A percentile compares a stretch with the other conserved stretches of the same genome.
Conservation (phyloP, 1,284 basidiomycete genomes). For the Erythrobasidium hasegawianum region DNA sequence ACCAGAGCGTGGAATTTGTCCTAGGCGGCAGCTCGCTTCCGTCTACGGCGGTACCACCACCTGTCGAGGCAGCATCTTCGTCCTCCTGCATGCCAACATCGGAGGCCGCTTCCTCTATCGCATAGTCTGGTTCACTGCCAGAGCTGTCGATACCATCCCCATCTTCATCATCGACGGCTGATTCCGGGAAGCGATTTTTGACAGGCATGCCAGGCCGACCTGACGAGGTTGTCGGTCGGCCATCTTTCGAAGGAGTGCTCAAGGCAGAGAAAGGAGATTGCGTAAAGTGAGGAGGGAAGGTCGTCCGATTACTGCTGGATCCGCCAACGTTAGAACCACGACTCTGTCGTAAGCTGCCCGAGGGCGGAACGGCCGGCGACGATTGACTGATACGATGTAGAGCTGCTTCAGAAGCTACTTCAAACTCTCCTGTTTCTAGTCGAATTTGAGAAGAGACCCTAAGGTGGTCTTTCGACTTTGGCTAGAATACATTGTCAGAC, state of each 20-base stretch:
- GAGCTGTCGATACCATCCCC: slow-evolving; percentile 14
- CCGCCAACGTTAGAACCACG: neutral
- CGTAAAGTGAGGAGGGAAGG: neutral
- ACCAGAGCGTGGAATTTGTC: slow-evolving; percentile 2
- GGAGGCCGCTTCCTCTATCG: slow-evolving; percentile 10
- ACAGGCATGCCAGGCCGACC: slow-evolving; percentile 12
- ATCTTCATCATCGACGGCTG: slow-evolving; percentile 17
- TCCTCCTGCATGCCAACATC: slow-evolving; percentile 23
- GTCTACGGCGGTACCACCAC: neutral
- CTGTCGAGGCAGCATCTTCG: slow-evolving; percentile 9
- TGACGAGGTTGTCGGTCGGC: slow-evolving; percentile 2
- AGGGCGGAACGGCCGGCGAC: slow-evolving; percentile 9
- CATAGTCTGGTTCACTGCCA: slow-evolving; percentile 22
- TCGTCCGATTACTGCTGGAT: neutral
- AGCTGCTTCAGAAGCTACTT: slow-evolving; percentile 30
- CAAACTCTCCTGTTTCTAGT: slow-evolving; percentile 31
- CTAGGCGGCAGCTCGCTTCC: neutral
- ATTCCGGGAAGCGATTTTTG: slow-evolving; percentile 30
- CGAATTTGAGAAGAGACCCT: slow-evolving; percentile 15
- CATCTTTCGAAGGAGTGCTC: neutral
- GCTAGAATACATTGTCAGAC: neutral
- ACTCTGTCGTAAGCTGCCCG: neutral
- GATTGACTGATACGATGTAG: slow-evolving; percentile 27
- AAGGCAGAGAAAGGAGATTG: neutral
- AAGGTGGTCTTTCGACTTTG: slow-evolving; percentile 33